Evolutionary conservation across 2,329 filamentous ascomycete genomes (phyloP).

Genomic region (Epicoccum nigrum): DNA sequence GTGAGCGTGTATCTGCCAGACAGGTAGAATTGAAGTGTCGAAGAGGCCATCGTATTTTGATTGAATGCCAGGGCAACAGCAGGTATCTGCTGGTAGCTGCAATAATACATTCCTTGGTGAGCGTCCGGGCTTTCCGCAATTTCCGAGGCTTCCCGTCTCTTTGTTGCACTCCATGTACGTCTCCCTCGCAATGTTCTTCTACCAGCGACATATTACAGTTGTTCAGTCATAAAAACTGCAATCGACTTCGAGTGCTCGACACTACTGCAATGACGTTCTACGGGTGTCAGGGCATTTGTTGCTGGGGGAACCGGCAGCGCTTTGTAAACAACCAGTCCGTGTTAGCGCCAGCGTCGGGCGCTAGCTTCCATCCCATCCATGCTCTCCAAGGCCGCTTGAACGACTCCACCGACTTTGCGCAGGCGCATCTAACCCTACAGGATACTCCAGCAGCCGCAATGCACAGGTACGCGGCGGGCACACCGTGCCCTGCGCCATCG

Average conservation of each 20-base stretch:
- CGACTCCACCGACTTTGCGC: constrained; percentile 25
- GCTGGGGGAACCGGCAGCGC: constrained; percentile 3
- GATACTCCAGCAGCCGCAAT: constrained; percentile 26
- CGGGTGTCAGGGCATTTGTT: constrained; percentile 7
- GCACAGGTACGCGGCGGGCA: constrained; percentile 44
- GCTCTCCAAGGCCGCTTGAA: constrained; percentile 3
- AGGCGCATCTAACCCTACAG: constrained; percentile 22
- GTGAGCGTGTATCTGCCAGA: constrained; percentile 39
- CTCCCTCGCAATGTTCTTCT: not conserved
- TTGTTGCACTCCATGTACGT: not conserved
- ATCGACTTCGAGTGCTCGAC: not conserved
- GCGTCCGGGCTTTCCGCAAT: constrained; percentile 7
- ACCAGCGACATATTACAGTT: not conserved
- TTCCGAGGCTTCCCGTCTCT: not conserved
- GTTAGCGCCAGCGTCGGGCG: constrained; percentile 3
- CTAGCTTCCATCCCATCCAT: constrained; percentile 13
- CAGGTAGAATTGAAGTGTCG: not conserved
- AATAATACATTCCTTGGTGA: constrained; percentile 2
- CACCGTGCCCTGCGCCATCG: constrained; percentile 44
- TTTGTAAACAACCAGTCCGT: constrained; percentile 9
- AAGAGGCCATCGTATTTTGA: not conserved
- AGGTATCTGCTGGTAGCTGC: not conserved
- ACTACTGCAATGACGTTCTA: constrained; percentile 9
- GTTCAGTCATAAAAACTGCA: not conserved
- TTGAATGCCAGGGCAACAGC: not conserved